Evolutionary conservation across 2,329 filamentous ascomycete genomes (phyloP).

Genomic region (Sclerotiophoma versabilis): DNA sequence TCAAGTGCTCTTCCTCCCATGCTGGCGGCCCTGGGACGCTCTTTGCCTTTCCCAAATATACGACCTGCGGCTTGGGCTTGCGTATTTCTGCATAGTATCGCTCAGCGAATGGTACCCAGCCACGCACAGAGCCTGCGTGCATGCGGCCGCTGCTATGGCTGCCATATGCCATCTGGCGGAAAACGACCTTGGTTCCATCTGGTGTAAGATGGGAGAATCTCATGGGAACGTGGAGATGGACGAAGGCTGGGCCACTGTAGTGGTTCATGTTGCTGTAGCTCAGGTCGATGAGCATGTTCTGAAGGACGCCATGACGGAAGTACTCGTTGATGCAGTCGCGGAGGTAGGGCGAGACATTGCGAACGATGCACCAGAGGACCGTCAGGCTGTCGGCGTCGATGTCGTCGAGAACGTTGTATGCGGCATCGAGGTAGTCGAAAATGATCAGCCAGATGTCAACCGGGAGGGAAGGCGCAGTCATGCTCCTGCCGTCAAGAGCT

Average conservation of each 20-base stretch:
- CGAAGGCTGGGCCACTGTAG: conserved; percentile 12
- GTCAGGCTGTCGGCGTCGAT: conserved; percentile 17
- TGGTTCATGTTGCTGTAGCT: conserved; percentile 28
- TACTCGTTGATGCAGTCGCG: conserved; percentile 27
- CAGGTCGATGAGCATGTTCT: conserved; percentile 21
- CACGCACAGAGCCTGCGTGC: conserved; percentile 19
- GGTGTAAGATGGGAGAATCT: conserved; percentile 21
- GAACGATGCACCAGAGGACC: conserved; percentile 23
- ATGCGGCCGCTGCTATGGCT: background rate
- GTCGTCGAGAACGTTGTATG: conserved; percentile 1
- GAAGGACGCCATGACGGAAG: conserved; percentile 23
- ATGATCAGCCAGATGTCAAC: conserved; percentile 31
- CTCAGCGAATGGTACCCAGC: conserved; percentile 33
- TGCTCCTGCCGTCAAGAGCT: conserved; percentile 4
- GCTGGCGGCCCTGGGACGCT: conserved; percentile 8
- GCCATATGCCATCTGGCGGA: conserved; percentile 18
- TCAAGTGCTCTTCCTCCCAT: conserved; percentile 22
- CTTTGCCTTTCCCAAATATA: conserved; percentile 14
- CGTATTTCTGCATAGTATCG: conserved; percentile 19
- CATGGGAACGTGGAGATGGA: conserved; percentile 27
- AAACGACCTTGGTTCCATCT: conserved; percentile 16
- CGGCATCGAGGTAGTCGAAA: conserved; percentile 17
- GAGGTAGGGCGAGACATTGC: conserved; percentile 25
- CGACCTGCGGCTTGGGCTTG: conserved; percentile 10
- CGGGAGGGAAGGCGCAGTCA: conserved; percentile 9